Evolutionary conservation across 495 filamentous ascomycete species (phyloP), one percentile per base, ranked within the genome.

Genomic region (Polyplosphaeria fusca): DNA sequence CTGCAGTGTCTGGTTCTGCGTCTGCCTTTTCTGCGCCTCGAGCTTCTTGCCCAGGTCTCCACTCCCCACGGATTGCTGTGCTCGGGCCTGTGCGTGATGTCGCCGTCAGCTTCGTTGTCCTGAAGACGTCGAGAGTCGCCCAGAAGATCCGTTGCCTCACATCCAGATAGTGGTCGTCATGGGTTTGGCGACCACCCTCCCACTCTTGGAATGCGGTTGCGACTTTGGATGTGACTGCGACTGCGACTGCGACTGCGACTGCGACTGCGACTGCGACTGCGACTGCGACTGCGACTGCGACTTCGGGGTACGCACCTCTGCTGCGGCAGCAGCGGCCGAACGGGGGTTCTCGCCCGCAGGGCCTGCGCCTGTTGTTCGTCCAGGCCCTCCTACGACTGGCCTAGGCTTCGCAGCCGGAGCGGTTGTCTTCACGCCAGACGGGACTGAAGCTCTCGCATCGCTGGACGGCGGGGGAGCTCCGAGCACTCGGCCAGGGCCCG

Each of bases 21-120:
- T 64, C 50, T 60, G 43, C 51, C 47, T 55, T 40, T 56, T 64
- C 56, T 64, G 61, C 38, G 50, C 56, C 22, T 50, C 56, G 19
- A 64, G 56, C 37, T 56, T 56, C 56, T 59, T 63, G 1, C 38
- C 60, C 14, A 63, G 51, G 39, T 59, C 55, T 12, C 52, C 47
- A 16, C 12, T 43, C 18, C n/a, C n/a, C n/a, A 47, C 22, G 1
- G 59, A 9, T 30, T 58, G 57, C 12, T 52, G 45, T 18, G 52
- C 53, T 39, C 59, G 53, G 2, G 47, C 48, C 60, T 62, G 23
- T 45, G 13, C 32, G 1, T 45, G 28, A 35, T 40, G 18, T 18
- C 7, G 22, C 27, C 35, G 50, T 59, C 54, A 58, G 60, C 49
- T 25, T 58, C 38, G 16, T 25, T 23, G n/a, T 47, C 49, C 5